Evolutionary conservation across 2,329 filamentous ascomycete genomes (phyloP).

Genomic region (Furcasterigmium sp.): DNA sequence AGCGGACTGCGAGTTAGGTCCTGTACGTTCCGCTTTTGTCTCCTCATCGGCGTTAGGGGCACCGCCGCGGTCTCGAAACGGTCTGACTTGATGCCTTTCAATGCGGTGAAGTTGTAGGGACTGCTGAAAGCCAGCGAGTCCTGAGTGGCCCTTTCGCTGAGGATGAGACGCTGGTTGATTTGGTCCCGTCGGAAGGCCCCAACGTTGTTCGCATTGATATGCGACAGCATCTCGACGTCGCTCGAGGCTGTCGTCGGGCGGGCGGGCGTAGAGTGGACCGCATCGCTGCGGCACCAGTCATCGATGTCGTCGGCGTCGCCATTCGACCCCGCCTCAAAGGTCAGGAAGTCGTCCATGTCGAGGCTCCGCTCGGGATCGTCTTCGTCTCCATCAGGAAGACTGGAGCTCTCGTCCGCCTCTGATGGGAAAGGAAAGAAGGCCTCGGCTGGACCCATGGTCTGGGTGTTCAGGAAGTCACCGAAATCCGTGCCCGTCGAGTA

Average conservation of each 20-base stretch:
- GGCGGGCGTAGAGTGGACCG: constrained; percentile 45
- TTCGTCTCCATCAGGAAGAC: constrained; percentile 40
- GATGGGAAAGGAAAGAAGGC: constrained; percentile 68
- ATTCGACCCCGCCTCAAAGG: constrained; percentile 56
- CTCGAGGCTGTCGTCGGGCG: constrained; percentile 43
- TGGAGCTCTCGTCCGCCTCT: constrained; percentile 48
- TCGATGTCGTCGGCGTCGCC: constrained; percentile 52
- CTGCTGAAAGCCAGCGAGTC: constrained; percentile 59
- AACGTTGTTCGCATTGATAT: constrained; percentile 62
- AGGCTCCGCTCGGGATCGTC: constrained; percentile 61
- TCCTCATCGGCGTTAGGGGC: constrained; percentile 63
- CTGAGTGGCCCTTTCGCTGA: constrained; percentile 54
- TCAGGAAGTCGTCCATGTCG: constrained; percentile 68
- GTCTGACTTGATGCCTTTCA: constrained; percentile 60
- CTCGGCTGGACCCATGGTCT: constrained; percentile 68
- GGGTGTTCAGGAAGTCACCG: constrained; percentile 53
- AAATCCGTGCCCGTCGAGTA: constrained; percentile 47
- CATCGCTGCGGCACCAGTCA: constrained; percentile 42
- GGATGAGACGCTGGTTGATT: constrained; percentile 55
- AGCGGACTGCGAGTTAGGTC: constrained; percentile 45
- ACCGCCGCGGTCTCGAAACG: constrained; percentile 60
- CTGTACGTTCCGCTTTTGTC: constrained; percentile 44
- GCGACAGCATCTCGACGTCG: constrained; percentile 47
- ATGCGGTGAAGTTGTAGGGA: constrained; percentile 53
- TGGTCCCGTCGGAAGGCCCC: constrained; percentile 72